Conservation (phyloP, 352 stramenopile species). For the Phytopythium helicoides region DNA sequence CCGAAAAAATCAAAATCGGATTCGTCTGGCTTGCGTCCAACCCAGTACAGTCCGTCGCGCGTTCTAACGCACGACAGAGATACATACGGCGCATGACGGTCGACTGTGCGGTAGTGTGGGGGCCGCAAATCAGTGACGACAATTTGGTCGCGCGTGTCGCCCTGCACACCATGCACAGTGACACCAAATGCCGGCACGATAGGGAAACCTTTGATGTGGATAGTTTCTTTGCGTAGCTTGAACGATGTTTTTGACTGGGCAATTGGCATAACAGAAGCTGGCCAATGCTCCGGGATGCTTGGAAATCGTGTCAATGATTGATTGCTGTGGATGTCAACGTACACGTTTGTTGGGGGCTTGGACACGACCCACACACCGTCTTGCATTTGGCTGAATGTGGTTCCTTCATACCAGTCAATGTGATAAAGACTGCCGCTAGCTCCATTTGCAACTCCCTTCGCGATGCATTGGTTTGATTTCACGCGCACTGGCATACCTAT, state of each 20-base stretch:
- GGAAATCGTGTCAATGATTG: background rate
- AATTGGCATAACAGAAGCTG: slow-evolving; percentile 16
- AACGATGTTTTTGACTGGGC: background rate
- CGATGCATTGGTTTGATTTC: slow-evolving; percentile 12
- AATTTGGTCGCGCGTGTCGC: slow-evolving; percentile 9
- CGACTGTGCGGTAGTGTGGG: background rate
- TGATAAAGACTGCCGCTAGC: slow-evolving; percentile 7
- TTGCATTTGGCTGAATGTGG: slow-evolving; percentile 1
- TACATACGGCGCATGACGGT: slow-evolving; percentile 16
- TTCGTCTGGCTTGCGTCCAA: slow-evolving; percentile 7
- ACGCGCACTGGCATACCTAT: slow-evolving; percentile 12
- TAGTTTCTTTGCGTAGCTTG: background rate
- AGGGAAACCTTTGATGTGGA: slow-evolving; percentile 19
- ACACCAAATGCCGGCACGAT: slow-evolving; percentile 19
- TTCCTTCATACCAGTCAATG: slow-evolving; percentile 8
- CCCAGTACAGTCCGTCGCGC: slow-evolving; percentile 5
- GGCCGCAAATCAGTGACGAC: slow-evolving; percentile 15
- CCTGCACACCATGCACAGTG: slow-evolving; percentile 20
- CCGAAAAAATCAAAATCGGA: no score
- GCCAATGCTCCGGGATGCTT: slow-evolving; percentile 5
- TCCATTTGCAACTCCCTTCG: slow-evolving; percentile 12
- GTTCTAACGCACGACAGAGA: slow-evolving; percentile 12
- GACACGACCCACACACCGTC: slow-evolving; percentile 11
- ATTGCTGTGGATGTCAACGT: slow-evolving; percentile 8
- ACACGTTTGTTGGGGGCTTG: slow-evolving; percentile 1